Conservation (phyloP, 257 asterid species). For the Fraxinus quadrangulata region DNA sequence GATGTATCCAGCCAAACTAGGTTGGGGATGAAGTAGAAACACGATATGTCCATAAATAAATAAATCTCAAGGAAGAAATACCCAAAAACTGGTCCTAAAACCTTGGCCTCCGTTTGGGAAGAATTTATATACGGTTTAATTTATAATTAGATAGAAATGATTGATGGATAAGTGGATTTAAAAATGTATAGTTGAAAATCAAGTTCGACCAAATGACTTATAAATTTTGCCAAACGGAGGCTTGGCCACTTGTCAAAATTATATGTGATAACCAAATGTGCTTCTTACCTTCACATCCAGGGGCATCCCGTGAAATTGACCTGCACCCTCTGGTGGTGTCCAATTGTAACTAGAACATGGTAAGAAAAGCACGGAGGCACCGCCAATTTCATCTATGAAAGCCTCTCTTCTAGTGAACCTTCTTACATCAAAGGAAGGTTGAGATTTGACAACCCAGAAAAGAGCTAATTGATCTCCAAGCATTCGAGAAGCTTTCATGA, state of each 20-base stretch:
- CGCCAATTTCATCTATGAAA: slow-evolving; percentile 57
- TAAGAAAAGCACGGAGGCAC: slow-evolving; percentile 72
- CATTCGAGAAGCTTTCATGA: slow-evolving; percentile 91
- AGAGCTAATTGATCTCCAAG: slow-evolving; percentile 98
- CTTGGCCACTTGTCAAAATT: background rate
- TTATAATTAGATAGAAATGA: too few species aligned
- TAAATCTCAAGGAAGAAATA: background rate
- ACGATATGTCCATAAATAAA: background rate
- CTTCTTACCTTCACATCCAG: slow-evolving; percentile 81
- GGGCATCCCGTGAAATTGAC: slow-evolving; percentile 98
- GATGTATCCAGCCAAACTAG: background rate
- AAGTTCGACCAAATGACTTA: too few species aligned
- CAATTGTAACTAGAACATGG: slow-evolving; percentile 89
- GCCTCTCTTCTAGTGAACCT: slow-evolving; percentile 64
- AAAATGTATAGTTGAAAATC: too few species aligned
- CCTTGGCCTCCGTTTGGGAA: too few species aligned
- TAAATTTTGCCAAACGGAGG: too few species aligned
- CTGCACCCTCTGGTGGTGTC: slow-evolving; percentile 99
- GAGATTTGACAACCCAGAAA: slow-evolving; percentile 76
- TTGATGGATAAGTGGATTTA: too few species aligned
- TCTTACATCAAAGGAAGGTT: slow-evolving; percentile 52
- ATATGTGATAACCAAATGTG: background rate
- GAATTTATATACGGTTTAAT: too few species aligned
- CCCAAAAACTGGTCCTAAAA: background rate
- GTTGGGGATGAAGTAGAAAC: background rate